Base-by-base conservation (phyloP, 441 rosid genomes). In the Hura crepitans region DNA sequence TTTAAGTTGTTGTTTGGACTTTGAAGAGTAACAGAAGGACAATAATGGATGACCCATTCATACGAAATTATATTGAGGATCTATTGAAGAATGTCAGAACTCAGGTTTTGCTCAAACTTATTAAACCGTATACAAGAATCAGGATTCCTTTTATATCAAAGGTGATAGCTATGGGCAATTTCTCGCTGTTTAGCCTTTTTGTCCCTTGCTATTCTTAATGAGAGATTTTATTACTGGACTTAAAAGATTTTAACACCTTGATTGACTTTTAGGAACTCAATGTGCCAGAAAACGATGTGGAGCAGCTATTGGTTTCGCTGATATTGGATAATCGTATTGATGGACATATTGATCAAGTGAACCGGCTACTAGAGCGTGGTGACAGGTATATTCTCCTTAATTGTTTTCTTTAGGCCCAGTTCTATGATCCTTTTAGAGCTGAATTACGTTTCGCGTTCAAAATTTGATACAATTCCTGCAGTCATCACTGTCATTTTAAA, bases 291-390 rank as follows among this genome's bases (percentile, higher is more conserved):
- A 89, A 87, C 71, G 99, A 96, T 14, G 98, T 96, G 7, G 97
- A 91, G 70, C 98, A 96, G 78, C 68, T 96, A 76, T 77, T 93
- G 62, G 98, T 96, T 27, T 93, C 97, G 22, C 76, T 96, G 50
- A 96, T 96, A 70, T 78, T 96, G 75, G 99, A 96, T 79, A 91
- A 88, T 69, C 89, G 97, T 15, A 89, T 96, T 59, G 96, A 91
- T 37, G 98, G 98, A 15, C 98, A 96, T 76, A 96, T 96, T 66
- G 99, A 96, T 73, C 98, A 96, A 79, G 97, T 96, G 74, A 96
- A 96, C 82, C 85, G 94, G 66, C 77, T 91, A 49, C 78, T 96
- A 66, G 94, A 93, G 82, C 97, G 97, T 62, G 93, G 97, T 27
- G 94, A 89, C 85, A 89, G 94, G 97, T 90, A 46, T 35, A 53